Evolutionary conservation across 805 yeast genomes (phyloP), one percentile per base, ranked within the genome.

Genomic region (Pichia nanzhaoensis): DNA sequence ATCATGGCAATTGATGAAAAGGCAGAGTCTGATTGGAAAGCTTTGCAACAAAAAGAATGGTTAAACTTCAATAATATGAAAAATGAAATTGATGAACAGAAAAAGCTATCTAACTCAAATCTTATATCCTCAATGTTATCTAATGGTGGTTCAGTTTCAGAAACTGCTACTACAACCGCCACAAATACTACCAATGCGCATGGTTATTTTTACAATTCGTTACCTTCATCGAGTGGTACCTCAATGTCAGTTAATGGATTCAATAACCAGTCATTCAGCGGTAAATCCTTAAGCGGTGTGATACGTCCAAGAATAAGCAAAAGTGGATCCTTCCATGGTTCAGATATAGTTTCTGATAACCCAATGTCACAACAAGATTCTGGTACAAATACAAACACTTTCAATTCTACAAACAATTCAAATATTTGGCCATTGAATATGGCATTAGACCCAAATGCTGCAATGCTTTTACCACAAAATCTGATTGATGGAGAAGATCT

Each of bases 1-100:
- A 46, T 66, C 8, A 37, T 55, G 1, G 52, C 51, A 14, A 48
- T 52, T 7, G 74, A 69, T 49, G 55, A 64, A 18, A 57, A 53
- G 34, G 48, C 63, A 7, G 72, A 68, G 43, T 60, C 68, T 3
- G 62, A 60, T 43, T 69, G 71, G 72, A 60, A 68, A 51, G 64
- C 67, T 1, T 54, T 60, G 30, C 71, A 66, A 44, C 68, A 66
- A 46, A 57, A 59, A 31, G 72, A 68, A 45, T 64, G 58, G 27
- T 50, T 54, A 12, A 56, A 60, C 32, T 58, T 65, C 43, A 53
- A 58, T 18, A 46, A 55, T 16, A 51, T 60, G 30, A 51, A 58
- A 20, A 55, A 53, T 16, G 53, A 57, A 27, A 39, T 54, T n/a
- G 55, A 55, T 13, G 55, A 51, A 10, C 34, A 37, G 32, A 46